A percentile compares a stretch with the other conserved stretches of the same genome.
Evolutionary conservation across 1,284 basidiomycete species (phyloP).

Genomic region (Exobasidium rhododendri): DNA sequence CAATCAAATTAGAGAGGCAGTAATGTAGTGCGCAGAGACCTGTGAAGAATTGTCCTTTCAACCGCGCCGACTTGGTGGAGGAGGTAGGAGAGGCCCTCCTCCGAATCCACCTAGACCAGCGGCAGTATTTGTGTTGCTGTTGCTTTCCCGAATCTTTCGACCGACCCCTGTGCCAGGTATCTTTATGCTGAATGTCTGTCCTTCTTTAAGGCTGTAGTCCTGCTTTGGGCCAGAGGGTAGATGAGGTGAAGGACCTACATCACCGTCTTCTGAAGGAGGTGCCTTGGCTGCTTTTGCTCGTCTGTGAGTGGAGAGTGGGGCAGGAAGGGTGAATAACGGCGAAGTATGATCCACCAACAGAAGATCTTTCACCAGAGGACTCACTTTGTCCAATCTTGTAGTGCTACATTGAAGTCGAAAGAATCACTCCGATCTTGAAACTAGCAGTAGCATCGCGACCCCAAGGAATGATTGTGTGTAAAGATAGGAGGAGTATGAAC

Average conservation of each 20-base stretch:
- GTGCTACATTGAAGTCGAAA: constrained; percentile 60
- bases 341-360: background rate
- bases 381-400: constrained; percentile 92
- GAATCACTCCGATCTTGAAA: constrained; percentile 48
- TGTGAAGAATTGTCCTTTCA: too few species aligned
- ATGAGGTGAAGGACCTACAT: constrained; percentile 45
- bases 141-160: constrained; percentile 23
- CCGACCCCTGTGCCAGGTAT: constrained; percentile 29
- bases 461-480: too few species aligned
- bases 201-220: constrained; percentile 93
- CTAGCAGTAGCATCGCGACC: too few species aligned
- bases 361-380: constrained; percentile 22
- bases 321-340: constrained; percentile 1
- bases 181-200: constrained; percentile 75
- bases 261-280: constrained; percentile 24
- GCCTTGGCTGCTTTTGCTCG: constrained; percentile 36
- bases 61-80: constrained; percentile 31
- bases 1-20: too few species aligned
- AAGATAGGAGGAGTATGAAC: too few species aligned
- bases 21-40: too few species aligned
- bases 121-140: background rate
- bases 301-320: constrained; percentile 17
- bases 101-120: constrained; percentile 20
- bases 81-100: constrained; percentile 25
- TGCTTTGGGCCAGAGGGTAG: constrained; percentile 69